Base-by-base conservation (phyloP, 768 basidiomycete species). In the Leccinum subtestaceum region DNA sequence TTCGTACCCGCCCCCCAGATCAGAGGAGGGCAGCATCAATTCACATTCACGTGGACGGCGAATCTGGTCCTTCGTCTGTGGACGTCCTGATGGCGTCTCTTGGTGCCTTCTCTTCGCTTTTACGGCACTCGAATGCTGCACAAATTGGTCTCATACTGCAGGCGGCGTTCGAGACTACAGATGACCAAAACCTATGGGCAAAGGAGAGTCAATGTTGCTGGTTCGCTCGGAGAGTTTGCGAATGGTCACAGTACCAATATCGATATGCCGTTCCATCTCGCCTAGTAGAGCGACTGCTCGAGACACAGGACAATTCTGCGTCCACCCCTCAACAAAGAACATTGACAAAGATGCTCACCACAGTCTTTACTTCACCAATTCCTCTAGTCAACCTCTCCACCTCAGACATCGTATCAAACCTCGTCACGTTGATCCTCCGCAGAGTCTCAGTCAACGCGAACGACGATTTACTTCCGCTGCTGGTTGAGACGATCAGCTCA, bases 201-300 rank as follows among this genome's bases (percentile, higher is more conserved):
- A 83, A 85, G 60, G 64, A 81, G 1, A 82, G 85, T 7, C 86
- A 93, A 65, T 95, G 88, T 67, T 82, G 85, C 56, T 98, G 94
- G 94, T 79, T 93, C 58, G 84, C 88, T 12, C 82, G 85, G 58
- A 87, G 83, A 66, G 80, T 84, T 5, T 85, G 86, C n/a, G 88
- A 92, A 65, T 95, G 92, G 90, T 83, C 91, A 5, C 92, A 91
- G 68, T 93, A 95, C 63, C 95, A 95, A 70, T 95, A 95, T 72
- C 89, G 95, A 25, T 96, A 91, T 67, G 89, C 88, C 25, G 84
- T 97, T 7, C 92, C 95, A 3, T 91, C 92, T 1, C 84, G 87
- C 69, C 76, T 96, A 4, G 85, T 96, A 12, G 93, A 95, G 66
- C 81, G 82, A 25, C 80, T 97, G 4, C 78, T 86, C 21, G 80